Evolutionary conservation across 176 grass and related monocot genomes (phyloP).

Genomic region (Triticum monococcum): DNA sequence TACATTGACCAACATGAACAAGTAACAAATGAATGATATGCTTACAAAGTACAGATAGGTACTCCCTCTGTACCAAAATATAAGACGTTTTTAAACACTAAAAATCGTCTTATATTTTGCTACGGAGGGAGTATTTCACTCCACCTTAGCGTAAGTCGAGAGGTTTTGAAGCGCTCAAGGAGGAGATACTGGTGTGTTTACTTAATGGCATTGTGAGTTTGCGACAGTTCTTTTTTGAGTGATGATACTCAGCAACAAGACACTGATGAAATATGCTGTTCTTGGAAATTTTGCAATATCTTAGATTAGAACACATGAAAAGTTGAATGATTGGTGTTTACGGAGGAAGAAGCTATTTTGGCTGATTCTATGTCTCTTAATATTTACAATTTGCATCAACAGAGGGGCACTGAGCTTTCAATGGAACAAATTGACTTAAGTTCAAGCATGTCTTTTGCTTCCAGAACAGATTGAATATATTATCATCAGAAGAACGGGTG

Average conservation of each 20-base stretch:
- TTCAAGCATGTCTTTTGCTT: background rate
- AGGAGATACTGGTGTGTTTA: background rate
- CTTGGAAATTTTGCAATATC: background rate
- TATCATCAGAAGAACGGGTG: background rate
- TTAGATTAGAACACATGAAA: background rate
- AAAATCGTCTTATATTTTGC: no score
- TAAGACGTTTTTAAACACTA: no score
- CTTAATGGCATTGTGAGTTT: background rate
- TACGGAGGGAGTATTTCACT: background rate
- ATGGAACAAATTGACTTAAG: background rate
- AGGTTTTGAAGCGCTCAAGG: background rate
- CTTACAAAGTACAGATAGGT: background rate
- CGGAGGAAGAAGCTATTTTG: constrained; percentile 21
- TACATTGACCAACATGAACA: background rate
- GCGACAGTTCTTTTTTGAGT: background rate
- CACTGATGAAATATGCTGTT: background rate
- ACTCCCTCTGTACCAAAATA: no score
- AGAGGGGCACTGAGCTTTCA: background rate
- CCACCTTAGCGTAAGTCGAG: background rate
- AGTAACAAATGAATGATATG: constrained; percentile 1
- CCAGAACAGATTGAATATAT: background rate
- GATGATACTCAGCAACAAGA: background rate
- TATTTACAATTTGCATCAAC: background rate
- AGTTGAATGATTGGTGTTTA: constrained; percentile 4
- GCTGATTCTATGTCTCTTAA: background rate